Base-by-base conservation (phyloP, 2,329 filamentous ascomycete species). In the Sclerotinia borealis region DNA sequence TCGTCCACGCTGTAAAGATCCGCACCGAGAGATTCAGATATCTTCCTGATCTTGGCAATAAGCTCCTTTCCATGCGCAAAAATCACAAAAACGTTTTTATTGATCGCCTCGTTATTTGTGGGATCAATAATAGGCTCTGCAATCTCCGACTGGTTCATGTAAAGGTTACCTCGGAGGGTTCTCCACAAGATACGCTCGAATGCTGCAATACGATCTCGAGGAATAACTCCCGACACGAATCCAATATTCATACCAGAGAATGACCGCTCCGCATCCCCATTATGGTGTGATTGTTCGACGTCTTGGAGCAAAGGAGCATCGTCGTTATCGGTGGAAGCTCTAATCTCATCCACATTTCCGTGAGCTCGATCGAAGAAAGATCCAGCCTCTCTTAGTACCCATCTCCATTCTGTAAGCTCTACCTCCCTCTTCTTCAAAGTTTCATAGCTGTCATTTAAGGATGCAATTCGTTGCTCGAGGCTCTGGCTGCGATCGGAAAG, bases 81-180 rank as follows among this genome's bases (percentile, higher is more conserved):
- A 77, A 99, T 99, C 74, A 99, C 93, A 74, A 99, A 99, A 63
- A 99, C 95, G 72, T 97, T 99, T 86, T 99, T 99, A 81, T 90
- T 87, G 71, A 96, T 84, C 68, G 91, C 83, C 78, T 98, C 93
- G 76, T 98, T 97, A 79, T 86, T 96, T 74, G 89, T 84, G 19
- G 95, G 93, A 76, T 99, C 91, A 75, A 96, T 83, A 70, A 99
- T 89, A 43, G 91, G 87, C 76, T 99, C 93, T 9, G 92, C 88
- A 67, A 99, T 99, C 81, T 99, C 95, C 47, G 93, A 93, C 81
- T 99, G 96, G 79, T 99, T 99, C 95, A 99, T 99, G 83, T 98
- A 99, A 68, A 99, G 81, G 77, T 99, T 99, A 72, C 95, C 95
- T 76, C 95, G 92, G 48, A 99, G 85, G 0, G 96, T 97, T 73